Percentiles rank a stretch among this genome's conserved stretches.
phyloP scores from a whole-genome alignment of 257 asterid species.

The Solanum rostratum region DNA sequence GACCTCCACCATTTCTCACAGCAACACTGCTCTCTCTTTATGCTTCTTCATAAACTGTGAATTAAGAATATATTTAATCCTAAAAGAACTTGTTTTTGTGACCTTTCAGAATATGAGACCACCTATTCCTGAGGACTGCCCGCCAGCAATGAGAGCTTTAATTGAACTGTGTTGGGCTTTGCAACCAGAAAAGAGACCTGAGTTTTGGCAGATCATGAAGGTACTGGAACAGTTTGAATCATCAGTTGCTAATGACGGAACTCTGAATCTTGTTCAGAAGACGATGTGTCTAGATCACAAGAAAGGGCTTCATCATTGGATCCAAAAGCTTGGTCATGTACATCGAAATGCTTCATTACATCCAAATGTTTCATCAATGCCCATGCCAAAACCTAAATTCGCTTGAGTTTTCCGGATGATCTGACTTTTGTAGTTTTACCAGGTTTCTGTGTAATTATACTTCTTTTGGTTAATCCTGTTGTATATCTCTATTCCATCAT shows the following conservation, averaged over 20 bases:
- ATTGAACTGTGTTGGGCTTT: conserved; percentile 81
- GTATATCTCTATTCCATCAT: not conserved
- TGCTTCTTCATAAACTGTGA: not conserved
- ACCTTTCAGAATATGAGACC: conserved; percentile 69
- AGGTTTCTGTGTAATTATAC: conserved; percentile 29
- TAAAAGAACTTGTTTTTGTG: not conserved
- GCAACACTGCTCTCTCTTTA: not conserved
- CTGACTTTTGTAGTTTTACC: conserved; percentile 20
- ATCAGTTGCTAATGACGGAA: conserved; percentile 47
- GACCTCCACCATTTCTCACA: not conserved
- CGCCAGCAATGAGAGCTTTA: conserved; percentile 65
- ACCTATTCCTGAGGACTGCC: conserved; percentile 44
- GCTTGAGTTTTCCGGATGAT: conserved; percentile 23
- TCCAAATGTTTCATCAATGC: conserved; percentile 5
- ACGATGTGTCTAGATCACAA: conserved; percentile 36
- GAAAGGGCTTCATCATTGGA: conserved; percentile 62
- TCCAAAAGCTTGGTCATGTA: conserved; percentile 44
- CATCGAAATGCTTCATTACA: conserved; percentile 9
- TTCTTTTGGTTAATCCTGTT: not conserved
- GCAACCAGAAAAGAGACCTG: conserved; percentile 83
- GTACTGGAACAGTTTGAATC: conserved; percentile 65
- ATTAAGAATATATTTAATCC: not conserved
- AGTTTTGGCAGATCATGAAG: conserved; percentile 85
- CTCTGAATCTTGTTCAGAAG: conserved; percentile 38
- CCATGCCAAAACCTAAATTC: conserved; percentile 45